These are phyloP conservation scores for Cornus kousa DNA, from an alignment of 148 eudicot genomes.

Conservation along the genomic window DNA sequence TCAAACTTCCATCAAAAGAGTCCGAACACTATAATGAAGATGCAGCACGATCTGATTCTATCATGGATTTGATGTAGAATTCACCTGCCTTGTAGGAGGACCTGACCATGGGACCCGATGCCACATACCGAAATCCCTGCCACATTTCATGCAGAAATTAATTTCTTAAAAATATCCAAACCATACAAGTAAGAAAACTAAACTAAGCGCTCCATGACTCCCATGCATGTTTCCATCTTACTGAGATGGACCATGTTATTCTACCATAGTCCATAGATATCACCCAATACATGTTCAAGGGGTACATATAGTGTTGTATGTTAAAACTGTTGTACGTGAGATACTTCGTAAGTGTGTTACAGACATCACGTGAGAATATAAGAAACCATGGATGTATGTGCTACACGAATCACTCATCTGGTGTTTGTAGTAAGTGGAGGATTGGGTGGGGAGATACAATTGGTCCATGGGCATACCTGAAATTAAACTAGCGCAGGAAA, in stretches of 20 bases:
- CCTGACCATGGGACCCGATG: conserved; percentile 96
- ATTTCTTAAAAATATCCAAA: neutral
- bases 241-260: neutral
- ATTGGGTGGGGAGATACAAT: neutral
- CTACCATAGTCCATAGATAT: no score
- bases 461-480: neutral
- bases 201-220: neutral
- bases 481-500: neutral
- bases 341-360: neutral
- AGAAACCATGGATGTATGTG: neutral
- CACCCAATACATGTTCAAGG: no score
- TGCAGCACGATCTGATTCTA: conserved; percentile 79
- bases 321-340: neutral
- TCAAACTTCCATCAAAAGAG: conserved; percentile 3
- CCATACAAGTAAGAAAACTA: neutral
- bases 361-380: neutral
- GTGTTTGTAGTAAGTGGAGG: neutral
- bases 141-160: conserved; percentile 6
- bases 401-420: neutral
- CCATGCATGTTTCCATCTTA: neutral
- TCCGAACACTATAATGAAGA: conserved; percentile 30
- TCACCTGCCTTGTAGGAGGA: conserved; percentile 99
- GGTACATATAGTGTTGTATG: no score
- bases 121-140: conserved; percentile 95
- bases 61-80: conserved; percentile 90